These are phyloP conservation scores for Alectoria sarmentosa DNA, from an alignment of 495 filamentous ascomycete genomes.

Conservation along the genomic window DNA sequence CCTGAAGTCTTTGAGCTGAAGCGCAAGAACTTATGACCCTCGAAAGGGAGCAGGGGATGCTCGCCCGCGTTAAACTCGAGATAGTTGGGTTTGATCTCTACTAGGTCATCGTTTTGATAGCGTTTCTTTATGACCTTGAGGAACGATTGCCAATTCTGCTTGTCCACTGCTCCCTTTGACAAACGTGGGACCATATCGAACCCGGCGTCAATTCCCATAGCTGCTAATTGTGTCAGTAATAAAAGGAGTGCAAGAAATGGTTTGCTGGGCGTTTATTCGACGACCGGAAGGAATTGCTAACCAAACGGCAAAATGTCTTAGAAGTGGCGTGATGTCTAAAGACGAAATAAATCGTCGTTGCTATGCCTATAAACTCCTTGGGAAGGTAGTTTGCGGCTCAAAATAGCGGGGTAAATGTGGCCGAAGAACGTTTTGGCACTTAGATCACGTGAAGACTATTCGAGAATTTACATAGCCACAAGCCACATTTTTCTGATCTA, in stretches of 20 bases:
- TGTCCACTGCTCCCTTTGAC: neutral
- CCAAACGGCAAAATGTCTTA: too few relatives aligned
- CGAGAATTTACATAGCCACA: too few relatives aligned
- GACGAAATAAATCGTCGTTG: too few relatives aligned
- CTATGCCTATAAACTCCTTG: too few relatives aligned
- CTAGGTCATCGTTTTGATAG: neutral
- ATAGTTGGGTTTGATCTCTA: conserved; percentile 14
- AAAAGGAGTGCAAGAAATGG: neutral
- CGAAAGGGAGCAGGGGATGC: conserved; percentile 30
- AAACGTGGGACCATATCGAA: neutral
- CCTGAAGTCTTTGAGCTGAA: conserved; percentile 32
- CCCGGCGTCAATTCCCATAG: neutral
- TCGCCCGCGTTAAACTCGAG: conserved; percentile 32
- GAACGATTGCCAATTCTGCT: neutral
- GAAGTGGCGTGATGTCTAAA: too few relatives aligned
- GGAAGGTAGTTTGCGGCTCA: too few relatives aligned
- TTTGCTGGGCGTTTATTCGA: neutral
- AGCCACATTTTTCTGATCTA: too few relatives aligned
- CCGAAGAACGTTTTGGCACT: too few relatives aligned
- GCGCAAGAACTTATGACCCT: conserved; percentile 32
- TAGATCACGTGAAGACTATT: too few relatives aligned
- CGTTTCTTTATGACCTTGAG: neutral
- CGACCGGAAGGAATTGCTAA: too few relatives aligned
- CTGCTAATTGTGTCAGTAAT: neutral
- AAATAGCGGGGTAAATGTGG: too few relatives aligned